Base-by-base conservation (phyloP, 2,329 filamentous ascomycete species). In the Xylaria sp. region DNA sequence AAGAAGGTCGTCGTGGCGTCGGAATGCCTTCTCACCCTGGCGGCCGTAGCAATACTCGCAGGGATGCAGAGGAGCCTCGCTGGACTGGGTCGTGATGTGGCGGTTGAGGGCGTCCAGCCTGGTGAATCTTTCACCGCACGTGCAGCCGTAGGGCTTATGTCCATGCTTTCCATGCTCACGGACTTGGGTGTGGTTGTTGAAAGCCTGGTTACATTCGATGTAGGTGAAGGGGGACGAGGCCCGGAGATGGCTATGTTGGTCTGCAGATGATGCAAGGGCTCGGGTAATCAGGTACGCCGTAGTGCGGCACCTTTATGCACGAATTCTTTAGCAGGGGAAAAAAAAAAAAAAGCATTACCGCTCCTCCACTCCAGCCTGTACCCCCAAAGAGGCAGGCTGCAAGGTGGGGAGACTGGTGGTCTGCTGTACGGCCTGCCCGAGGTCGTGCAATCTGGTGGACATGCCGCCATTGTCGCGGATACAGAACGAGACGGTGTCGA, bases 61-160 rank as follows among this genome's bases (percentile, higher is more conserved):
- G 2, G 39, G 29, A 18, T 48, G 37, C 22, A 44, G 42, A 16
- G 40, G 38, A 11, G 50, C 41, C 2, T 44, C 44, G n/a, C 48
- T 55, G 22, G 43, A 50, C 20, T 55, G 22, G n/a, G 43, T 48
- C 9, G 51, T 50, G 22, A 62, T 57, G 21, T 63, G 61, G 19
- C 59, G 56, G 2, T 52, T 46, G 2, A 62, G 40, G n/a, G 21
- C 49, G 22, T 58, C 52, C 9, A 49, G 29, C 17, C 57, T 50
- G 16, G 34, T 49, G 29, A 55, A 62, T 9, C 37, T 43, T 5
- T 22, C 7, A 2, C 58, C 58, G 18, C 60, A 61, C 16, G 40
- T 40, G 37, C 59, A 63, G 16, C 45, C 54, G 18, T 53, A 60
- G 8, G 56, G 47, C 3, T 20, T n/a, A 11, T 61, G 58, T 7